These are phyloP conservation scores for Pseudopithomyces maydicus DNA, from an alignment of 2,329 filamentous ascomycete genomes.

Conservation along the genomic window DNA sequence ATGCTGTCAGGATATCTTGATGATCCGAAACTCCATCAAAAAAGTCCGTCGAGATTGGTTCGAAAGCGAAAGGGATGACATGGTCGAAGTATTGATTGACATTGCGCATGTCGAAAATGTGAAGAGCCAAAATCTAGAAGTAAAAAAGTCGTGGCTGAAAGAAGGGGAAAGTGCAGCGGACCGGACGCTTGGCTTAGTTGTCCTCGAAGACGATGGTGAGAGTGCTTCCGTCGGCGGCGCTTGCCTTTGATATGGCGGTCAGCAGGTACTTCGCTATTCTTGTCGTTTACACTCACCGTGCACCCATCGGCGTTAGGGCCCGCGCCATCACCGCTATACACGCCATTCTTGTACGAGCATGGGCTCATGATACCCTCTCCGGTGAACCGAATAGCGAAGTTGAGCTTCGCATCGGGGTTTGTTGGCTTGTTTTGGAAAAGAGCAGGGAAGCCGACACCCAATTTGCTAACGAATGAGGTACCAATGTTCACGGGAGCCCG, in stretches of 20 bases:
- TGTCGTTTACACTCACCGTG: slow-evolving; percentile 67
- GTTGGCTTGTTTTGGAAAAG: slow-evolving; percentile 86
- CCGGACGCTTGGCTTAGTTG: slow-evolving; percentile 15
- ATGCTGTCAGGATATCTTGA: slow-evolving; percentile 10
- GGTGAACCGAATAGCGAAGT: slow-evolving; percentile 78
- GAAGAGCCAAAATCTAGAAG: slow-evolving; percentile 2
- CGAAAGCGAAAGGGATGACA: slow-evolving; percentile 13
- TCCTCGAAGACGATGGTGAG: slow-evolving; percentile 37
- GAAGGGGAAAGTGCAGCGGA: slow-evolving; percentile 2
- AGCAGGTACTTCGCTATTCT: not conserved
- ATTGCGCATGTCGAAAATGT: slow-evolving; percentile 4
- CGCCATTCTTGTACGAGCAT: slow-evolving; percentile 68
- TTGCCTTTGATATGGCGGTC: slow-evolving; percentile 21
- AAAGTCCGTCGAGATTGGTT: slow-evolving; percentile 27
- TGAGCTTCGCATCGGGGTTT: slow-evolving; percentile 64
- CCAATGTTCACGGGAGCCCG: slow-evolving; percentile 87
- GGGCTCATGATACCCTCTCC: slow-evolving; percentile 64
- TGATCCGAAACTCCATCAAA: slow-evolving; percentile 23
- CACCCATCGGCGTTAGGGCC: slow-evolving; percentile 64
- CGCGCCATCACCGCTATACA: slow-evolving; percentile 60
- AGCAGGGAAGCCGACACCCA: slow-evolving; percentile 72
- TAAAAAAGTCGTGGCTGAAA: not conserved
- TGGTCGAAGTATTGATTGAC: slow-evolving; percentile 29
- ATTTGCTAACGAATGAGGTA: slow-evolving; percentile 65
- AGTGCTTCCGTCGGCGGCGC: slow-evolving; percentile 24